phyloP scores from a whole-genome alignment of 495 filamentous ascomycete species.

The Aspergillus baeticus region DNA sequence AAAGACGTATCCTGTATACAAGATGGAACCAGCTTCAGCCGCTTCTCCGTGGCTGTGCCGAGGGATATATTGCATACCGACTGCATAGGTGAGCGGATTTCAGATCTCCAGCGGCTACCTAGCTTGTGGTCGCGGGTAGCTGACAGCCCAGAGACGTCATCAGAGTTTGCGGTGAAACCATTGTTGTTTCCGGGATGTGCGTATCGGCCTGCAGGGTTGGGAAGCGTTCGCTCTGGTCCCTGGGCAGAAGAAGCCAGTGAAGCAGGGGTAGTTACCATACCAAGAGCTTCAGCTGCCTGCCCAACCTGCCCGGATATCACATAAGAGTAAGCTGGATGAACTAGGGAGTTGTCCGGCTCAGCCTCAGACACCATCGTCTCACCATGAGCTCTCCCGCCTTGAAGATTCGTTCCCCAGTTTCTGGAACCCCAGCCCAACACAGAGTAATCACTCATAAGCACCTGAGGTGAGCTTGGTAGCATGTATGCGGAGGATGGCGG shows the following conservation, averaged over 20 bases:
- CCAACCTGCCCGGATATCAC: slow-evolving; percentile 27
- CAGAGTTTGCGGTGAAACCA: slow-evolving; percentile 14
- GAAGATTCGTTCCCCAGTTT: slow-evolving; percentile 27
- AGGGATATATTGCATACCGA: slow-evolving; percentile 14
- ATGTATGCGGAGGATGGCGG: slow-evolving; percentile 30
- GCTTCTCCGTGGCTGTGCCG: slow-evolving; percentile 16
- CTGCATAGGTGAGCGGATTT: slow-evolving; percentile 10
- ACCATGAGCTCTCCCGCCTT: slow-evolving; percentile 16
- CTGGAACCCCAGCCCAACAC: slow-evolving; percentile 23
- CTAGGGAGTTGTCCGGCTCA: slow-evolving; percentile 22
- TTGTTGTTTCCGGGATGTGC: slow-evolving; percentile 14
- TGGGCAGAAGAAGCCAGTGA: slow-evolving; percentile 24
- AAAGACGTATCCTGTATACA: slow-evolving; percentile 31
- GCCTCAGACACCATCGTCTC: slow-evolving; percentile 30
- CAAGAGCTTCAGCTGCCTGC: slow-evolving; percentile 20
- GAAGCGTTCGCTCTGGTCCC: slow-evolving; percentile 36
- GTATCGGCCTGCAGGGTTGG: slow-evolving; percentile 31
- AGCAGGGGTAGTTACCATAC: slow-evolving; percentile 14
- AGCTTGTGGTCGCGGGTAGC: slow-evolving; percentile 10
- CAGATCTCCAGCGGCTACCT: slow-evolving; percentile 18
- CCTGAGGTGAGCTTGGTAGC: slow-evolving; percentile 26
- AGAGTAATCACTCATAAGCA: slow-evolving; percentile 28
- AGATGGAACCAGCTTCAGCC: slow-evolving; percentile 20
- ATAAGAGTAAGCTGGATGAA: slow-evolving; percentile 29
- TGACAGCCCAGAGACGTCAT: slow-evolving; percentile 17